Evolutionary conservation across 2,329 filamentous ascomycete genomes (phyloP), one percentile per base, ranked within the genome.

Genomic region (Trichocomaceae sp.): DNA sequence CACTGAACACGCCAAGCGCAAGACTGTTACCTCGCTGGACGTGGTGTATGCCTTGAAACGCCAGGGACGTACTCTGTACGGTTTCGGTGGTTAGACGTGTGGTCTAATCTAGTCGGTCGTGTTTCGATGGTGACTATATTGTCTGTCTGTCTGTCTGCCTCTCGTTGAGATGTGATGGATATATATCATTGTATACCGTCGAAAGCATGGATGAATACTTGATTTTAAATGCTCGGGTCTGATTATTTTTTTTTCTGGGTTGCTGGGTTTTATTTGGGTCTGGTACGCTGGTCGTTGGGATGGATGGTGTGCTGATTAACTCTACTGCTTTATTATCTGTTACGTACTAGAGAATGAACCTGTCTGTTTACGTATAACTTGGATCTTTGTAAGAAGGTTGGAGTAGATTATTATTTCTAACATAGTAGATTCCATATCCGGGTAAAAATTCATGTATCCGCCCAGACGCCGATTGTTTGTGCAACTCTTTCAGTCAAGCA

Each of bases 1-100:
- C 79, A 89, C 86, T 58, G 86, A 89, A 77, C 86, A 89, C 81
- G 85, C 85, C 71, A 88, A 89, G 84, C 83, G 86, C 75, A 76
- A 76, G 72, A 75, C 74, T 45, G 74, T 76, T 63, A 76, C 73
- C 50, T 83, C 80, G 51, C 77, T 83, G 63, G 81, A 83, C 66
- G 81, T 83, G 55, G 81, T 83, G 70, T 83, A 83, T 69, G 81
- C 81, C 37, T 78, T 83, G 64, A 83, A 83, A 78, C 73, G 81
- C 72, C 81, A 83, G 76, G 81, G 81, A 70, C 79, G 80, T 70
- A 58, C 87, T 71, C 86, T 91, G 63, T 92, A 91, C 81, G 87
- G 88, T 79, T 91, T 91, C 82, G 88, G 88, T 82, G 88, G 87
- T 82, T 92, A 88, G 84, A 69, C 67, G 54, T 54, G 50, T 65